phyloP scores from a whole-genome alignment of 352 stramenopile species.

The Phytophthora agathidicida region DNA sequence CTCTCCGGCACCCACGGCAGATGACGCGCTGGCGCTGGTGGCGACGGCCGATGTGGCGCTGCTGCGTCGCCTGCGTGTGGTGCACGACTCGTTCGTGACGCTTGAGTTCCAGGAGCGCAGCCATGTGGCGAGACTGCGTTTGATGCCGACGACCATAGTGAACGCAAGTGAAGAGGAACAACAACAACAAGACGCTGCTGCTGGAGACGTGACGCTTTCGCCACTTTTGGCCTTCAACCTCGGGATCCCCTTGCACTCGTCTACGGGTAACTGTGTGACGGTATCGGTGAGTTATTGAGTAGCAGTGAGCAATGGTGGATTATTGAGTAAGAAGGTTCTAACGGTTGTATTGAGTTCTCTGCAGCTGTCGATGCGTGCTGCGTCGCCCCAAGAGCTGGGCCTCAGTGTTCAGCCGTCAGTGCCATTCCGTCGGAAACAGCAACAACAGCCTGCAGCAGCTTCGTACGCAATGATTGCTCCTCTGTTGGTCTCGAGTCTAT shows the following conservation, averaged over 20 bases:
- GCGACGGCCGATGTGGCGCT: slow-evolving; percentile 47
- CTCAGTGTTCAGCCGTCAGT: slow-evolving; percentile 26
- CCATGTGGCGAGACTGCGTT: slow-evolving; percentile 43
- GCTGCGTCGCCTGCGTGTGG: slow-evolving; percentile 45
- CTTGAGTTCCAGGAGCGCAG: slow-evolving; percentile 25
- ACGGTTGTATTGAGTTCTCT: not conserved
- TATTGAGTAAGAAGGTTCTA: not conserved
- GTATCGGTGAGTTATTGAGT: slow-evolving; percentile 30
- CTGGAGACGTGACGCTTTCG: slow-evolving; percentile 48
- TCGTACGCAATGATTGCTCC: slow-evolving; percentile 70
- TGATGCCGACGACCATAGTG: slow-evolving; percentile 19
- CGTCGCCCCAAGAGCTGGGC: slow-evolving; percentile 54
- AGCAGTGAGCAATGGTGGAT: not conserved
- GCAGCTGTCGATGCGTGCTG: slow-evolving; percentile 46
- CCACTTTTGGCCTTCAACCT: slow-evolving; percentile 84
- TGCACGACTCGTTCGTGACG: slow-evolving; percentile 62
- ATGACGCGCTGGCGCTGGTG: slow-evolving; percentile 42
- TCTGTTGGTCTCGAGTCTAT: slow-evolving; percentile 65
- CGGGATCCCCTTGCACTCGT: slow-evolving; percentile 51
- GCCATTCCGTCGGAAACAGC: slow-evolving; percentile 53
- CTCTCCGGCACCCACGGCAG: not conserved
- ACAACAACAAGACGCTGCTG: not conserved
- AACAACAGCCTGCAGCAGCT: slow-evolving; percentile 58
- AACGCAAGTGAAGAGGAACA: slow-evolving; percentile 4
- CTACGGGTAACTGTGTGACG: slow-evolving; percentile 25